Evolutionary conservation across 1,139 yeast species (phyloP).

Genomic region (Suhomyces kunorum): DNA sequence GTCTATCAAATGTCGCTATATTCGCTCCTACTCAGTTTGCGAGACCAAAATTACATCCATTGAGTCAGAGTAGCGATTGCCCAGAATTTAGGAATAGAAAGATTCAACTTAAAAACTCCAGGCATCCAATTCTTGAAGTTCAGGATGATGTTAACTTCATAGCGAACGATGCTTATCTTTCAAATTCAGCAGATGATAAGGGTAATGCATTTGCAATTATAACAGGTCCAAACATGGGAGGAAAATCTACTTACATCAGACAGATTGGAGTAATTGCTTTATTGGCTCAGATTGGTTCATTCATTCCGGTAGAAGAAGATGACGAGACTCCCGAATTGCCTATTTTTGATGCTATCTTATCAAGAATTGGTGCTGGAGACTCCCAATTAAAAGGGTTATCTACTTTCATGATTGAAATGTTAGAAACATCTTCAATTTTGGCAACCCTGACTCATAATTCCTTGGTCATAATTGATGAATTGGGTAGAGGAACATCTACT

Average conservation of each 20-base stretch:
- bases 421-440: slow-evolving; percentile 89
- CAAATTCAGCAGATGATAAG: slow-evolving; percentile 30
- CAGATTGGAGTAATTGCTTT: slow-evolving; percentile 88
- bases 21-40: slow-evolving; percentile 82
- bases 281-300: slow-evolving; percentile 92
- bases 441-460: slow-evolving; percentile 84
- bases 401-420: slow-evolving; percentile 97
- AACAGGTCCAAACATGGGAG: slow-evolving; percentile 99
- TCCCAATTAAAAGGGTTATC: slow-evolving; percentile 95
- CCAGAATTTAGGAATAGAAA: slow-evolving; percentile 45
- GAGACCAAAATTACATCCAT: slow-evolving; percentile 62
- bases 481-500: slow-evolving; percentile 96
- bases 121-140: slow-evolving; percentile 93
- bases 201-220: slow-evolving; percentile 73
- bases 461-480: slow-evolving; percentile 86
- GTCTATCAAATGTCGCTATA: slow-evolving; percentile 85
- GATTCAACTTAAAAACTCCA: slow-evolving; percentile 64
- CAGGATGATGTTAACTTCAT: slow-evolving; percentile 88
- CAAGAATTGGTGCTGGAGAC: slow-evolving; percentile 98
- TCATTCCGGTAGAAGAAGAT: slow-evolving; percentile 59
- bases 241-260: slow-evolving; percentile 91
- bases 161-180: slow-evolving; percentile 74
- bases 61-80: slow-evolving; percentile 30
- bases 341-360: slow-evolving; percentile 85
- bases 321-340: slow-evolving; percentile 71